Evolutionary conservation across 2,329 filamentous ascomycete genomes (phyloP), one percentile per base, ranked within the genome.

Genomic region (Cladophialophora chaetospira): DNA sequence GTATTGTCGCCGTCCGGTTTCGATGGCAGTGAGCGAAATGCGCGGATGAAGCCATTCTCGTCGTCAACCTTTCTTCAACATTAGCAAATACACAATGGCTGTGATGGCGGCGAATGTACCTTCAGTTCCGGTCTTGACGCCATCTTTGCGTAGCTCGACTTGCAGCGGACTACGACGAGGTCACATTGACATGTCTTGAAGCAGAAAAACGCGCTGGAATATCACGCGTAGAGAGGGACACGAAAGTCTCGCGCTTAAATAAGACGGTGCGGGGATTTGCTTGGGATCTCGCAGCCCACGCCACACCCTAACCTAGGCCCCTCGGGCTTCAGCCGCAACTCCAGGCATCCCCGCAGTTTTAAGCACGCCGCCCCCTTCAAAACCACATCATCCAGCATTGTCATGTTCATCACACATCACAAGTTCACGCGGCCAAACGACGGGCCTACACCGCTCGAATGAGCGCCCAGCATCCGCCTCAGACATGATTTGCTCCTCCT

Each of bases 21-120:
- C 11, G 78, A 68, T 4, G 91, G 85, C 2, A 99, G 81, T n/a
- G 86, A 88, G 67, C 93, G 93, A 80, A 95, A 99, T 77, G 91
- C 96, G 66, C 88, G 90, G 76, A 97, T 97, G 79, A 99, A 99
- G 65, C 93, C 91, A 69, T 88, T 86, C 78, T 99, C 94, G 71
- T 99, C 94, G 69, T 99, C 95, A 71, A 97, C 90, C 88, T 92
- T 54, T 9, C 26, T 33, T 19, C 31, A 19, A 17, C 52, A 36
- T 60, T 60, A 58, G 49, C 36, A 25, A 33, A 47, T 31, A 21
- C 49, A 33, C 9, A n/a, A 3, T 43, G 25, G 8, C 17, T n/a
- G 10, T 3, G 23, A 19, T 21, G 13, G 15, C 4, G 11, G 25
- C 46, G 5, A 40, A 35, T 13, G 31, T 72, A 87, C 87, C 82